Evolutionary conservation across 108 stramenopile genomes (phyloP), one percentile per base, ranked within the genome.

Genomic region (Fragilariopsis cylindrus): DNA sequence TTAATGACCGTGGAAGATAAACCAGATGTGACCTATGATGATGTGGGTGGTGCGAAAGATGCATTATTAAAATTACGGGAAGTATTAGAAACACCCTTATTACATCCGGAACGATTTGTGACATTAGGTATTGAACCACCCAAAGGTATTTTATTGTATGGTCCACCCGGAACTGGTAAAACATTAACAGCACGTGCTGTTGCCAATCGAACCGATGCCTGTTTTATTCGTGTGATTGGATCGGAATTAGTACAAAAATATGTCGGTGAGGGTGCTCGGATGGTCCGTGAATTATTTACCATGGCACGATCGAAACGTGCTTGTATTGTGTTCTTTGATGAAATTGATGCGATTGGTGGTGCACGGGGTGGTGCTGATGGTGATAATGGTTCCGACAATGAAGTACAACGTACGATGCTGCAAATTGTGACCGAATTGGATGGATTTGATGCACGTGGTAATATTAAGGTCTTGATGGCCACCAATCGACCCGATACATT

Each of bases 1-100:
- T 87, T 99, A 52, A 99, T 99, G 99, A 98, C 98, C 0, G 99
- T 99, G 41, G 99, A 99, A 84, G 99, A 99, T 72, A 99, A 98
- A 88, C 99, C 98, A 13, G 98, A 99, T 90, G 99, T 99, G 13
- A 99, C 99, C 5, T 99, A 99, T 88, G 98, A 99, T 75, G 99
- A 99, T 87, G 99, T 99, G 6, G 99, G 99, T 45, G 99, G 99
- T 12, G 95, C 95, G 64, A 99, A 98, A 79, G 97, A 98, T 30
- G 92, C 93, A 39, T 91, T 99, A 84, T 97, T 98, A 79, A 98
- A 99, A 78, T 83, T 99, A 5, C 65, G 97, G 21, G 98, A 98
- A 77, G 98, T 98, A 12, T 81, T 99, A 78, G 97, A 98, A 71
- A 86, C 91, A 30, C 97, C 98, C 0, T 76, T 98, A 55, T 73